Conservation (phyloP, 169 alveolate species). For the Perkinsus olseni region DNA sequence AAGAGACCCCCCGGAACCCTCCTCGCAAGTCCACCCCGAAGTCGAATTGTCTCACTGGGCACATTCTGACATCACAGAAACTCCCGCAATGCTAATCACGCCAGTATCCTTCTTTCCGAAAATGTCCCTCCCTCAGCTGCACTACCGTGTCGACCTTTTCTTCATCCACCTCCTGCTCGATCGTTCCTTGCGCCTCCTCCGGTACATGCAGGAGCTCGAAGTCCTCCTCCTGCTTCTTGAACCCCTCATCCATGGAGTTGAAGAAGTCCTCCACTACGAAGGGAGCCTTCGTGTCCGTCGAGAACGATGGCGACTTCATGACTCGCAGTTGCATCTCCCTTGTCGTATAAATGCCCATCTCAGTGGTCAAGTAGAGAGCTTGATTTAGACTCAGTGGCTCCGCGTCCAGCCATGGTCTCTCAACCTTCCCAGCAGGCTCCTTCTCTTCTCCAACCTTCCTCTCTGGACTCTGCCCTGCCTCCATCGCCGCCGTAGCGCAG, state of each 20-base stretch:
- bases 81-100: too few relatives aligned
- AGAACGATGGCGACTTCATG: background rate
- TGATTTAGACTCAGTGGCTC: background rate
- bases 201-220: background rate
- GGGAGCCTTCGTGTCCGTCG: background rate
- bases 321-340: background rate
- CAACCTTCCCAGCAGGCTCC: too few relatives aligned
- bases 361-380: background rate
- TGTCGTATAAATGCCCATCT: background rate
- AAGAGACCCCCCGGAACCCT: too few relatives aligned
- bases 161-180: background rate
- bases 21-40: too few relatives aligned
- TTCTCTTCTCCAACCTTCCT: too few relatives aligned
- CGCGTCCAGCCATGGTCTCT: background rate
- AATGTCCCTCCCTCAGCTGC: background rate
- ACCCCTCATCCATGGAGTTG: background rate
- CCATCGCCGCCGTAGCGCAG: background rate
- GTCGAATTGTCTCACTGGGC: too few relatives aligned
- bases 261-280: background rate
- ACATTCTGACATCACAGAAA: too few relatives aligned
- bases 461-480: too few relatives aligned
- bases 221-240: background rate
- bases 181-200: background rate
- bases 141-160: background rate
- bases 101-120: background rate